These are phyloP conservation scores for Apiotrichum gamsii DNA, from an alignment of 1,284 basidiomycete genomes.

Conservation along the genomic window DNA sequence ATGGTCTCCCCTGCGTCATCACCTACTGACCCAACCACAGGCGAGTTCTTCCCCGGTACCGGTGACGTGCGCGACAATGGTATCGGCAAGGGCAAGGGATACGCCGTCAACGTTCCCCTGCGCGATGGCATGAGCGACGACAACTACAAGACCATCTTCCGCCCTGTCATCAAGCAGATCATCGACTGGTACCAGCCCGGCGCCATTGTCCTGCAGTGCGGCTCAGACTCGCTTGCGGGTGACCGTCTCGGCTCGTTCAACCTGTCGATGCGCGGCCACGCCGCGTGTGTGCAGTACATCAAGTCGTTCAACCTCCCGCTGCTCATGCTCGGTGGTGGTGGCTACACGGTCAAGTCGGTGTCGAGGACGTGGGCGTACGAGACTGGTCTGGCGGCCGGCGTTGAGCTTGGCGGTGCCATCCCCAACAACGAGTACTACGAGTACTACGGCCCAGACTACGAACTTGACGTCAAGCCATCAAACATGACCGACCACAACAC, in stretches of 20 bases:
- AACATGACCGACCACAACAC: constrained; percentile 97
- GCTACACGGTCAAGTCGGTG: constrained; percentile 98
- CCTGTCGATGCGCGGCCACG: constrained; percentile 96
- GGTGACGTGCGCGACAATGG: constrained; percentile 92
- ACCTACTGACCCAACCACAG: background rate
- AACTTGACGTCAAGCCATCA: constrained; percentile 90
- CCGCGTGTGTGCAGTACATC: constrained; percentile 94
- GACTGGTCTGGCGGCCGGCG: constrained; percentile 92
- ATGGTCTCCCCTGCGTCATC: background rate
- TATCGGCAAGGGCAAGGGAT: constrained; percentile 85
- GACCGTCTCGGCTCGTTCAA: constrained; percentile 96
- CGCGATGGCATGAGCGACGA: constrained; percentile 95
- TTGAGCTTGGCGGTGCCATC: constrained; percentile 83
- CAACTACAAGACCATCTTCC: constrained; percentile 90
- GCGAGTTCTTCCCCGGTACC: constrained; percentile 92
- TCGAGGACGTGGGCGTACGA: constrained; percentile 97
- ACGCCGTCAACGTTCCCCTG: constrained; percentile 90
- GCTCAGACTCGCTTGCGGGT: constrained; percentile 95
- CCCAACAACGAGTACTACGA: constrained; percentile 98
- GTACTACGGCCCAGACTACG: constrained; percentile 97
- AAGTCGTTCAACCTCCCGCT: constrained; percentile 93
- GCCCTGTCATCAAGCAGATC: constrained; percentile 89
- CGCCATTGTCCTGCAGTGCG: constrained; percentile 95
- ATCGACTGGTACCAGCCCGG: constrained; percentile 95
- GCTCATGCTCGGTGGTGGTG: constrained; percentile 89